Evolutionary conservation across 129 eudicot species (phyloP), one percentile per base, ranked within the genome.

Genomic region (carrot (Daucus carota)): DNA sequence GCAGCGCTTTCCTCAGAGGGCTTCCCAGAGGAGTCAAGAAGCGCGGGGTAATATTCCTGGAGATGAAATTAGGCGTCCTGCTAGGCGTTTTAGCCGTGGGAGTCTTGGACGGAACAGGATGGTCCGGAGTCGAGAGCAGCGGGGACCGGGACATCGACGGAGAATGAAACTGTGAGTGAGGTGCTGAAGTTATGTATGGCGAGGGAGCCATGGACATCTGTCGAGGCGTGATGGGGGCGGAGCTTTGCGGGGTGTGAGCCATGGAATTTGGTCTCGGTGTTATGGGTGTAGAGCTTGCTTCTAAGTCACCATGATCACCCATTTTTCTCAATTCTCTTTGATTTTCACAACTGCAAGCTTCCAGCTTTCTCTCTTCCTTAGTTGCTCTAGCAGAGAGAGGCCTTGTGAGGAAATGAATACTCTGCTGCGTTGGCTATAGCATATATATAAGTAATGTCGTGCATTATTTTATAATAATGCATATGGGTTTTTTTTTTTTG

Each of bases 1-100:
- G 62, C 7, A 77, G 57, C 13, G 66, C 80, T 59, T 34, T 77
- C 45, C 80, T 77, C 6, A 77, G 6, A 22, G 74, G 80, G 42
- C 80, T 65, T 32, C 73, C 80, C 22, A 76, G 14, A 9, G 80
- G 80, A 44, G 80, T 63, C 24, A 66, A n/a, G 63, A 76, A 76
- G 7, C 65, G 48, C 5, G 80, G 80, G 0, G 80, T 77, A n/a
- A 44, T 71, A 67, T 33, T 52, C 26, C 75, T 40, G 13, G 75
- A 72, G 1, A 34, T 69, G 46, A 18, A 17, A 24, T 26, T 29
- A 3, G 79, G 73, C 7, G 79, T 76, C 24, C 68, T 76, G 33
- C 26, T 46, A 12, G 73, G 60, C 13, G 60, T 36, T 42, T 22
- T 70, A 17, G n/a, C 40, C 8, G 74, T 33, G 18, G 74, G 80